These are phyloP conservation scores for Withania somnifera DNA, from an alignment of 305 asterid species.

Conservation along the genomic window DNA sequence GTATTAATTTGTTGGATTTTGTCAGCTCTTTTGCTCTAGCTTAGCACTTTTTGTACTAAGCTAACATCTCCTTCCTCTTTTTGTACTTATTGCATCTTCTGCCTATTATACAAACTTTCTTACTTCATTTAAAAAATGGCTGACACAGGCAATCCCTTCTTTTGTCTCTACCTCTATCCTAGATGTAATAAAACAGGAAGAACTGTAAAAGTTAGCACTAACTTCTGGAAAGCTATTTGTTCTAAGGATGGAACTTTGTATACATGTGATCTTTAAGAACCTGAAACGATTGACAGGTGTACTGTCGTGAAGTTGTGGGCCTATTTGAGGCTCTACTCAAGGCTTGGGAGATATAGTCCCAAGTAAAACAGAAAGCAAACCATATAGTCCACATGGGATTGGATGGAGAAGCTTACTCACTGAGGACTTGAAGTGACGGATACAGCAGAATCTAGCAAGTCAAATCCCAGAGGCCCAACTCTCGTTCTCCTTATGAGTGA, in stretches of 20 bases:
- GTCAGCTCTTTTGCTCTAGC: no score
- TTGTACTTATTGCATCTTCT: no score
- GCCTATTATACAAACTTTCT: no score
- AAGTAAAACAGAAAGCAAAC: not conserved
- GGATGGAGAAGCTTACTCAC: constrained; percentile 92
- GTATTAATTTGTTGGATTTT: no score
- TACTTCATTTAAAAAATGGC: no score
- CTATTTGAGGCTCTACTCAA: not conserved
- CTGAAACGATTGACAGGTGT: not conserved
- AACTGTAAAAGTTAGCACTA: not conserved
- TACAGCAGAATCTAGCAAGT: constrained; percentile 87
- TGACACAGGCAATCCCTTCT: not conserved
- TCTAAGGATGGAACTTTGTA: not conserved
- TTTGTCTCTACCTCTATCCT: not conserved
- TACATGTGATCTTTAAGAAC: not conserved
- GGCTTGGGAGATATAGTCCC: not conserved
- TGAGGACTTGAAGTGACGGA: constrained; percentile 66
- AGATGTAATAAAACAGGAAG: not conserved
- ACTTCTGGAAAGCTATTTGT: not conserved
- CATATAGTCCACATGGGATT: not conserved
- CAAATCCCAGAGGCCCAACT: constrained; percentile 90
- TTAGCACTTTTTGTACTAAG: no score
- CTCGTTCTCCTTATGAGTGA: constrained; percentile 56
- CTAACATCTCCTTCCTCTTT: no score
- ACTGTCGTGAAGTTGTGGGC: not conserved